Evolutionary conservation across 2,329 filamentous ascomycete species (phyloP).

Genomic region (Chrysosporium keratinophilum): DNA sequence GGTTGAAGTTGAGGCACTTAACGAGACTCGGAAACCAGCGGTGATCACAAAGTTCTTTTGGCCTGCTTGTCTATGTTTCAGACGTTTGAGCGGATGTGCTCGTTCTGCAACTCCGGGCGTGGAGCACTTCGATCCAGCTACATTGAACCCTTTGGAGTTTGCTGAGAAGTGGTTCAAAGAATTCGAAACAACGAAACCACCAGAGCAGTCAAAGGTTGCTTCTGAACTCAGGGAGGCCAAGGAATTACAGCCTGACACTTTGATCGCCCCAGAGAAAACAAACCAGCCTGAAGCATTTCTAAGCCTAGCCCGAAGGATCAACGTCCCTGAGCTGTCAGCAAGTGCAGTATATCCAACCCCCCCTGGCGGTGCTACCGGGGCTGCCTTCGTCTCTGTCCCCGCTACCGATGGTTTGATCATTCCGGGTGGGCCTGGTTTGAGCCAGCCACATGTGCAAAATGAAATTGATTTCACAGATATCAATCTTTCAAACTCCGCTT

Average conservation of each 20-base stretch:
- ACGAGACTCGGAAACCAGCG: slow-evolving; percentile 22
- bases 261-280: slow-evolving; percentile 20
- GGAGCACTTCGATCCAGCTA: slow-evolving; percentile 16
- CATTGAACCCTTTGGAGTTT: slow-evolving; percentile 34
- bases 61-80: slow-evolving; percentile 37
- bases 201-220: slow-evolving; percentile 9
- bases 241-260: slow-evolving; percentile 20
- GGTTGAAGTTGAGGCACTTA: slow-evolving; percentile 34
- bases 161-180: slow-evolving; percentile 33
- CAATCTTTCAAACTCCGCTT: neutral
- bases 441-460: neutral
- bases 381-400: neutral
- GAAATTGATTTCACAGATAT: neutral
- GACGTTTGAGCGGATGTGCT: slow-evolving; percentile 22
- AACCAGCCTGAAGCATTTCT: slow-evolving; percentile 26
- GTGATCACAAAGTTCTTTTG: slow-evolving; percentile 36
- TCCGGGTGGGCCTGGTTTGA: neutral
- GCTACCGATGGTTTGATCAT: neutral
- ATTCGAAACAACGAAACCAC: slow-evolving; percentile 19
- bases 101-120: slow-evolving; percentile 17
- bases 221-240: slow-evolving; percentile 14
- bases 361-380: slow-evolving; percentile 26
- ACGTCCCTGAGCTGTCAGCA: slow-evolving; percentile 34
- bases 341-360: slow-evolving; percentile 45
- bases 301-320: slow-evolving; percentile 31